A percentile compares a stretch with the other conserved stretches of the same genome.
Evolutionary conservation across 768 basidiomycete genomes (phyloP).

Genomic region (Fomitopsis serialis): DNA sequence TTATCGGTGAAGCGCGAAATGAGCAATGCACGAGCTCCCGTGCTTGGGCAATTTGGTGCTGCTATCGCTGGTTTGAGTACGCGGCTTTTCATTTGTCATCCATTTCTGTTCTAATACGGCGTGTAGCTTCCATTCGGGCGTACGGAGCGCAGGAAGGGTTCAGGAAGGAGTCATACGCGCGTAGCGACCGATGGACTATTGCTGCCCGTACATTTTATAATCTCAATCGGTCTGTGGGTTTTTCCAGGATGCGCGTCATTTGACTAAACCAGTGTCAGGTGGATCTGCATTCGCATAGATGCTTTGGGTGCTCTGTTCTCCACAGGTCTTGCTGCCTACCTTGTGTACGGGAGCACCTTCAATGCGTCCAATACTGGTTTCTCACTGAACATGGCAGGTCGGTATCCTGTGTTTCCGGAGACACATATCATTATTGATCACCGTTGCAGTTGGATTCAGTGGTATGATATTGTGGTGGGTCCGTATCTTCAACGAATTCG

Average conservation of each 20-base stretch:
- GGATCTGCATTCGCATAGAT: slow-evolving; percentile 54
- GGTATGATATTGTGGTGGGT: slow-evolving; percentile 51
- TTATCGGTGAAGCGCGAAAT: slow-evolving; percentile 54
- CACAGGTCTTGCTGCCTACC: slow-evolving; percentile 46
- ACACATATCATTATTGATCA: not conserved
- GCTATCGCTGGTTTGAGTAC: slow-evolving; percentile 46
- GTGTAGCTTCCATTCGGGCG: slow-evolving; percentile 44
- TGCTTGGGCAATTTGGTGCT: slow-evolving; percentile 49
- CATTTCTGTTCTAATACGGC: not conserved
- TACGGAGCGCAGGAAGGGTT: slow-evolving; percentile 47
- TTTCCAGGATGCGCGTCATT: not conserved
- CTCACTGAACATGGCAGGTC: slow-evolving; percentile 39
- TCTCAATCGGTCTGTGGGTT: slow-evolving; percentile 27
- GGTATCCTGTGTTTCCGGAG: not conserved
- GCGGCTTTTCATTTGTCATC: slow-evolving; percentile 1
- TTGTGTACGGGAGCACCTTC: slow-evolving; percentile 42
- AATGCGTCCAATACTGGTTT: slow-evolving; percentile 36
- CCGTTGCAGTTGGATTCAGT: slow-evolving; percentile 44
- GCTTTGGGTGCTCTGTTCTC: slow-evolving; percentile 44
- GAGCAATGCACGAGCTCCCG: slow-evolving; percentile 46
- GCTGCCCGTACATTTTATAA: slow-evolving; percentile 42
- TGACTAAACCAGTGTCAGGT: slow-evolving; percentile 21
- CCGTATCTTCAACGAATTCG: slow-evolving; percentile 37
- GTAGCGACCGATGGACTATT: slow-evolving; percentile 43
- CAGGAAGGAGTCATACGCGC: slow-evolving; percentile 33